A percentile compares a stretch with the other conserved stretches of the same genome.
Evolutionary conservation across 805 yeast genomes (phyloP).

Genomic region (Suhomyces emberorum): DNA sequence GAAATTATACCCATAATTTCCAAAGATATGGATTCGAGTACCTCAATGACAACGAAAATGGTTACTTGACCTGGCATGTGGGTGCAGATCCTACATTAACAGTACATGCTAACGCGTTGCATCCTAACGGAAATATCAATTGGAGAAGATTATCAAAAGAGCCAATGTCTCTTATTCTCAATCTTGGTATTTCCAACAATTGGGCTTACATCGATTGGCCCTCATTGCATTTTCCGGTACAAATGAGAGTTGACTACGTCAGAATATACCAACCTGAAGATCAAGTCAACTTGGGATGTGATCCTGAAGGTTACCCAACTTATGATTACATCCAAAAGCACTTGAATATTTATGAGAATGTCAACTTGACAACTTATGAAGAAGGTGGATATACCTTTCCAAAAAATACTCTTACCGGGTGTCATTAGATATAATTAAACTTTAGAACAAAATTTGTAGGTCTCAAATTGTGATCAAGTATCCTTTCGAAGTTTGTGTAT

Average conservation of each 20-base stretch:
- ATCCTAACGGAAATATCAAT: constrained; percentile 88
- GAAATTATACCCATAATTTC: constrained; percentile 49
- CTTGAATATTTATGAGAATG: constrained; percentile 61
- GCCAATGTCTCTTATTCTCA: constrained; percentile 87
- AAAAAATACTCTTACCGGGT: constrained; percentile 28
- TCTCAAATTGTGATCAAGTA: too few relatives aligned
- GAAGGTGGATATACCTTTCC: constrained; percentile 62
- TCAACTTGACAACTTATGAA: constrained; percentile 72
- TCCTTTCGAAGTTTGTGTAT: too few relatives aligned
- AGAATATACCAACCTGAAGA: constrained; percentile 86
- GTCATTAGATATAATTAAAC: too few relatives aligned
- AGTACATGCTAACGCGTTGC: constrained; percentile 66
- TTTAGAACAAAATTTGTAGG: too few relatives aligned
- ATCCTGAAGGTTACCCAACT: constrained; percentile 84
- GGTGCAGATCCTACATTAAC: constrained; percentile 79
- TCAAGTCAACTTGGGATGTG: constrained; percentile 66
- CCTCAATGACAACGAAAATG: constrained; percentile 58
- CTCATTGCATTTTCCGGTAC: constrained; percentile 70
- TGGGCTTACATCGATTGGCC: constrained; percentile 97
- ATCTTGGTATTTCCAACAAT: constrained; percentile 83
- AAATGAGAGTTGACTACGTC: constrained; percentile 77
- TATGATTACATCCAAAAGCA: constrained; percentile 75
- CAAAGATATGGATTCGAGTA: constrained; percentile 81
- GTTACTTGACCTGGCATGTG: constrained; percentile 83
- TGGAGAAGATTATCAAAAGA: constrained; percentile 82